Evolutionary conservation across 371 early-diverging fungal species (phyloP), one percentile per base, ranked within the genome.

Genomic region (Funneliformis caledonium): DNA sequence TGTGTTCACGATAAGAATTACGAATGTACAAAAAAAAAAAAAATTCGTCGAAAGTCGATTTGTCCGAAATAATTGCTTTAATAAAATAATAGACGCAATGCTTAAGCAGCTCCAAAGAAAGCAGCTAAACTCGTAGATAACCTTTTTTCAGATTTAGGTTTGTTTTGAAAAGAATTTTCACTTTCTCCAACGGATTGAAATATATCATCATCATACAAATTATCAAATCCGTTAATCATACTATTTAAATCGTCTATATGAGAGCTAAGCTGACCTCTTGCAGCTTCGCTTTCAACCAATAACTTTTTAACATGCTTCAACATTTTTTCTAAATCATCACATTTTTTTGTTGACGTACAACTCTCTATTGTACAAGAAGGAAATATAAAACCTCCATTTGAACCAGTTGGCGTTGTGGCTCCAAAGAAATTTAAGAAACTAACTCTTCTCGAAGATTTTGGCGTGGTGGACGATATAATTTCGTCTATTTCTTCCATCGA

Each of bases 401-500:
- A 43, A 5, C 19, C 76, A 10, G 22, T 12, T 26, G 73, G 48
- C 19, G 50, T 26, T n/a, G 48, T 48, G 14, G 19, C 47, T 16
- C 10, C 60, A 43, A 77, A 77, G 33, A 65, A 48, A 64, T 42
- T 65, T 31, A 77, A 56, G 14, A 77, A 67, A 9, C 47, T 48
- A n/a, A 47, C 67, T 16, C 50, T 10, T 64, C 78, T 64, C 16
- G 19, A 81, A 12, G 48, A 76, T 33, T 52, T 84, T 83, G 70
- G 4, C 7, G 45, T 70, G 22, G 22, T 22, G 7, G 52, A 12
- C 19, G 56, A 16, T 19, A 81, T 72, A 69, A 75, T 61, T 72
- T 81, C 81, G 61, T 83, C 69, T 69, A 82, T 82, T 65, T 84
- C 84, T 26, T 83, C 82, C 72, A 82, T 83, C 42, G 84, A 81